phyloP scores from a whole-genome alignment of 495 filamentous ascomycete species.

The Aspergillus bertholletiae region DNA sequence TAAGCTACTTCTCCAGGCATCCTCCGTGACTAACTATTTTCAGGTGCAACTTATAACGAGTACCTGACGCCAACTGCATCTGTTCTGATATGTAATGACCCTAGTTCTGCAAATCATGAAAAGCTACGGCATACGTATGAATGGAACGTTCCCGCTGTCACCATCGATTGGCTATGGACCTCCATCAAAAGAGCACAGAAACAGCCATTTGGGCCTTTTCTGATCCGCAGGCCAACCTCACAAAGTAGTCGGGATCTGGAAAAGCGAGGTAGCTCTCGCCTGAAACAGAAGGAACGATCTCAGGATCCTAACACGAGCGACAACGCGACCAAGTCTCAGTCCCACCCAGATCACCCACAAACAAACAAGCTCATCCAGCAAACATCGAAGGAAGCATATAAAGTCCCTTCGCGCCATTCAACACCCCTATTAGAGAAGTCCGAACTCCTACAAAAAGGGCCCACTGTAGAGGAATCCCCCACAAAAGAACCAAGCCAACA shows the following conservation, averaged over 20 bases:
- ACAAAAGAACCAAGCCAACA: slow-evolving; percentile 7
- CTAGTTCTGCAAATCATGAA: slow-evolving; percentile 57
- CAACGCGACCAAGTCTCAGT: neutral
- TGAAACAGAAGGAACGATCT: neutral
- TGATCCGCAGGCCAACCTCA: slow-evolving; percentile 28
- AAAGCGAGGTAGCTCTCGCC: slow-evolving; percentile 18
- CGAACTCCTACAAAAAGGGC: slow-evolving; percentile 4
- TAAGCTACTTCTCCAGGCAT: neutral
- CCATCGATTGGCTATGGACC: slow-evolving; percentile 76
- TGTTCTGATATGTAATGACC: slow-evolving; percentile 63
- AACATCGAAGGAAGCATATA: neutral
- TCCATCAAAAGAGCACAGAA: slow-evolving; percentile 60
- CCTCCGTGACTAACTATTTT: slow-evolving; percentile 4
- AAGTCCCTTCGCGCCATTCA: neutral
- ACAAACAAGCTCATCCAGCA: neutral
- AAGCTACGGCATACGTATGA: slow-evolving; percentile 72
- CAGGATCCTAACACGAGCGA: neutral
- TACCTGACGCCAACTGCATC: slow-evolving; percentile 62
- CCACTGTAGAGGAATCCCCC: slow-evolving; percentile 24
- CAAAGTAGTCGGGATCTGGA: slow-evolving; percentile 22
- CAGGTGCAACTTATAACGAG: slow-evolving; percentile 70
- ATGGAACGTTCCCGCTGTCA: slow-evolving; percentile 76
- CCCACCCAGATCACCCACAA: neutral
- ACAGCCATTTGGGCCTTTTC: slow-evolving; percentile 48
- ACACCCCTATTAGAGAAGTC: neutral